phyloP scores from a whole-genome alignment of 2,329 filamentous ascomycete species.

The Talaromyces sp. region DNA sequence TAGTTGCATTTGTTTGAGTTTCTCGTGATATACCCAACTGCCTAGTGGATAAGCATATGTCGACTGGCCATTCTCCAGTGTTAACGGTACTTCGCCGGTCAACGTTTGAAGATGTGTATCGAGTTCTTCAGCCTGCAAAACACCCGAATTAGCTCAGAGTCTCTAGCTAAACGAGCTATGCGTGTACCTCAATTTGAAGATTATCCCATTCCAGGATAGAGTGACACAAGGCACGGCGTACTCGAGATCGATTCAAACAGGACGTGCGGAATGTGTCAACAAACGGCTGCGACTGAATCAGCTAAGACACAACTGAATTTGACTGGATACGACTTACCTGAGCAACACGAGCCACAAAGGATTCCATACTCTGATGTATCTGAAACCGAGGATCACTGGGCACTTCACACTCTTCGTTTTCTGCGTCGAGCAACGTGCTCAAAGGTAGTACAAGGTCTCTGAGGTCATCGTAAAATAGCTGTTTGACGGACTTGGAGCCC shows the following conservation, averaged over 20 bases:
- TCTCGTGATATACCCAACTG: slow-evolving; percentile 87
- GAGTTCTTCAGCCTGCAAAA: slow-evolving; percentile 60
- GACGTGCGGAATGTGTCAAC: slow-evolving; percentile 79
- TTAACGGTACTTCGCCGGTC: slow-evolving; percentile 60
- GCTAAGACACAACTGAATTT: background rate
- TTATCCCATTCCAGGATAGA: slow-evolving; percentile 79
- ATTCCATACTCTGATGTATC: slow-evolving; percentile 72
- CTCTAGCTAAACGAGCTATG: background rate
- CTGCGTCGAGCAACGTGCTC: slow-evolving; percentile 67
- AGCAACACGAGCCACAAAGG: slow-evolving; percentile 56
- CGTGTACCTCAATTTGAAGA: slow-evolving; percentile 69
- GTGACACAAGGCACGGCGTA: slow-evolving; percentile 86
- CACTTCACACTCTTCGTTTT: slow-evolving; percentile 73
- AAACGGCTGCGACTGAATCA: slow-evolving; percentile 58
- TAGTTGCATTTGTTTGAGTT: slow-evolving; percentile 82
- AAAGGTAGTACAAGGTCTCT: slow-evolving; percentile 71
- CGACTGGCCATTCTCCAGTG: slow-evolving; percentile 54
- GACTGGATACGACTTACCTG: slow-evolving; percentile 36
- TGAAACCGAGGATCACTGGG: slow-evolving; percentile 71
- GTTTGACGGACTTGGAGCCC: slow-evolving; percentile 65
- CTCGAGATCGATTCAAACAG: slow-evolving; percentile 85
- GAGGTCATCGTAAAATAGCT: slow-evolving; percentile 81
- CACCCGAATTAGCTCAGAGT: background rate
- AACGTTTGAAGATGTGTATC: slow-evolving; percentile 66
- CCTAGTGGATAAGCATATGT: slow-evolving; percentile 71